Evolutionary conservation across 75 land plant species (phyloP), one percentile per base, ranked within the genome.

Genomic region (Sequoia sempervirens): DNA sequence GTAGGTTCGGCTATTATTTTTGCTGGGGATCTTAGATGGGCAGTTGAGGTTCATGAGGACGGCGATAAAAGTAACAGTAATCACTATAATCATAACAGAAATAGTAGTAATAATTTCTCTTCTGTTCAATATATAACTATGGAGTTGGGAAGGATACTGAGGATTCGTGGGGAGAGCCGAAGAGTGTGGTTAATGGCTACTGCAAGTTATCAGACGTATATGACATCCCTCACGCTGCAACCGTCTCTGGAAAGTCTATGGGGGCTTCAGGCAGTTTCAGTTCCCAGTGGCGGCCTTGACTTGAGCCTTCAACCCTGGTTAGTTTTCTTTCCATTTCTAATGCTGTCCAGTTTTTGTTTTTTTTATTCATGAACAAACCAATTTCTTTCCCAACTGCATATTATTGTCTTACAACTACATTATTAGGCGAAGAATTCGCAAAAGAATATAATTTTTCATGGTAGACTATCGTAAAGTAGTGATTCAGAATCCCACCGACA

Each of bases 1-100:
- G 83, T 79, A 13, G 92, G 93, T 56, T 84, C 88, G 13, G 94
- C 85, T 20, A 89, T 95, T 52, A 84, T 96, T 15, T 90, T 90
- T 64, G 66, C 86, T 7, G 98, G 98, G 15, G 95, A 96, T 80
- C 81, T 96, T 81, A 94, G 88, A 58, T 96, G 98, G 98, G 81
- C 87, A 2, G 91, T 86, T 38, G 89, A 91, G 46, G 46, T 45
- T 45, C 5, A 45, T 45, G 46, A 9, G 20, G 23, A 17, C 18
- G 66, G n/a, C 6, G n/a, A 26, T 6, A 23, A 20, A 0, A 78
- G 45, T 38, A 75, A 6, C 37, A 23, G 9, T 23, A 47, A 9
- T 9, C 1, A 47, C 12, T 47, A 47, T 47, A 11, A 1, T n/a
- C 28, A 32, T 30, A 70, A 13, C 2, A 70, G 36, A 23, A n/a